Evolutionary conservation across 257 asterid genomes (phyloP).

Genomic region (Galeopsis tetrahit): DNA sequence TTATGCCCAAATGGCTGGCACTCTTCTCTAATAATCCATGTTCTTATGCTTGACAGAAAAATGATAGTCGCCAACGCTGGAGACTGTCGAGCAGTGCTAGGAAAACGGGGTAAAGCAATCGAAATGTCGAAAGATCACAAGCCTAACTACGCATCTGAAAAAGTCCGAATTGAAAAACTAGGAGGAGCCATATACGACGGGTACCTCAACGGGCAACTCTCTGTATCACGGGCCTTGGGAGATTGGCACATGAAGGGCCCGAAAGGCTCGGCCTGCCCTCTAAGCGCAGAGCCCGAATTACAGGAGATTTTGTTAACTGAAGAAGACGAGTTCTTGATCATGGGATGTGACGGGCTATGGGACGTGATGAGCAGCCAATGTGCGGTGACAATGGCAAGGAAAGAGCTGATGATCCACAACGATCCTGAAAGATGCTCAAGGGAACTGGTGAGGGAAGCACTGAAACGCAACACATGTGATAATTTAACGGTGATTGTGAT

Average conservation of each 20-base stretch:
- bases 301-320: conserved; percentile 68
- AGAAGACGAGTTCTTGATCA: conserved; percentile 87
- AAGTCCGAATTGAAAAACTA: conserved; percentile 71
- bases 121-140: conserved; percentile 91
- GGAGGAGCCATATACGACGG: conserved; percentile 93
- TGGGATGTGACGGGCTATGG: conserved; percentile 96
- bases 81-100: conserved; percentile 92
- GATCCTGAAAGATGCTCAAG: conserved; percentile 89
- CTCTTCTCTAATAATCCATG: background rate
- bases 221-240: conserved; percentile 90
- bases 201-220: conserved; percentile 84
- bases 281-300: conserved; percentile 89
- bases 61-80: conserved; percentile 92
- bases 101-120: conserved; percentile 82
- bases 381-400: conserved; percentile 86
- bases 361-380: conserved; percentile 96
- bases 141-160: conserved; percentile 72
- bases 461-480: conserved; percentile 81
- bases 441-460: conserved; percentile 83
- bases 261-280: conserved; percentile 72
- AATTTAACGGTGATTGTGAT: conserved; percentile 76
- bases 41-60: conserved; percentile 51
- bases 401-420: conserved; percentile 84
- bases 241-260: conserved; percentile 98
- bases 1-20: too few species aligned